Evolutionary conservation across 2,329 filamentous ascomycete species (phyloP).

Genomic region (Claviceps pusilla): DNA sequence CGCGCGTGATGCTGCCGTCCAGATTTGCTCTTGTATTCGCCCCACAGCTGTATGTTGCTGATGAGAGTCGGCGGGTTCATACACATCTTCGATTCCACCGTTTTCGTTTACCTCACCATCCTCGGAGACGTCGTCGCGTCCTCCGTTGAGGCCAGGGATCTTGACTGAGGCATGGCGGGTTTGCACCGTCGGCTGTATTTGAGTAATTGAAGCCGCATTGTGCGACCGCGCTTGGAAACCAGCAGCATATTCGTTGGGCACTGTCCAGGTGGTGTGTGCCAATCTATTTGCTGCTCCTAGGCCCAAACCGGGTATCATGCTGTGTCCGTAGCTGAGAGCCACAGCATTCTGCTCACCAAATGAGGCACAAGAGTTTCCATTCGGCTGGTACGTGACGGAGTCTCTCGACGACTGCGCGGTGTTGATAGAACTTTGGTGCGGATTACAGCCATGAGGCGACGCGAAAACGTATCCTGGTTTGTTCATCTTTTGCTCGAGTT

Average conservation of each 20-base stretch:
- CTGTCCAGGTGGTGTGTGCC: constrained; percentile 9
- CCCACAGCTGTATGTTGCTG: neutral
- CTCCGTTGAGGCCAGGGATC: constrained; percentile 1
- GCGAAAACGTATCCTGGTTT: constrained; percentile 15
- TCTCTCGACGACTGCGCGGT: constrained; percentile 7
- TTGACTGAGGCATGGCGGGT: neutral
- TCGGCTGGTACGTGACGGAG: constrained; percentile 4
- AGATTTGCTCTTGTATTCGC: neutral
- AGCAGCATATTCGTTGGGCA: constrained; percentile 2
- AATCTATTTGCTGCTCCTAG: constrained; percentile 12
- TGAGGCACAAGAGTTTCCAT: neutral
- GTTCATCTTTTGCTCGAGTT: constrained; percentile 13
- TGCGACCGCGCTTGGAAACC: neutral
- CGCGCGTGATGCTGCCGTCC: neutral
- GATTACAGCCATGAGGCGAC: constrained; percentile 11
- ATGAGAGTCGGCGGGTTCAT: constrained; percentile 25
- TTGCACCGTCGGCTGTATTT: neutral
- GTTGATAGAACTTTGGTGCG: constrained; percentile 10
- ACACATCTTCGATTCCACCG: constrained; percentile 40
- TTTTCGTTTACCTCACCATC: constrained; percentile 67
- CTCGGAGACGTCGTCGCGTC: constrained; percentile 28
- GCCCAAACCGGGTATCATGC: constrained; percentile 21
- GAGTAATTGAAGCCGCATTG: neutral
- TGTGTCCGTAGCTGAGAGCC: constrained; percentile 10
- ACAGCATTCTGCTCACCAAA: constrained; percentile 9